Base-by-base conservation (phyloP, 352 stramenopile species). In the Phytophthora macrochlamydospora region DNA sequence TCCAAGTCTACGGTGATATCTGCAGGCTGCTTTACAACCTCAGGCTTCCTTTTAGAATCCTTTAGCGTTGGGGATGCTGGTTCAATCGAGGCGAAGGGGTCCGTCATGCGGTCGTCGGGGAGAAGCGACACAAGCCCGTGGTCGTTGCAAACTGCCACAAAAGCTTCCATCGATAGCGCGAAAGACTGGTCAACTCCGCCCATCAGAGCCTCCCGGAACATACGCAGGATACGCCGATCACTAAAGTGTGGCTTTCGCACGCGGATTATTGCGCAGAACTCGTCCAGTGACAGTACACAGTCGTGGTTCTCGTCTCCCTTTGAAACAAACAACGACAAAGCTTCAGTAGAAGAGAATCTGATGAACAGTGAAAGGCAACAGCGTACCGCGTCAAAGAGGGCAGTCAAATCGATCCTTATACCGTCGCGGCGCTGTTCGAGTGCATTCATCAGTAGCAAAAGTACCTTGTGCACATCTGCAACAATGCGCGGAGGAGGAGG, bases 141-240 rank as follows among this genome's bases (percentile, higher is more conserved):
- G 54, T 92, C 81, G 18, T 83, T 80, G 66, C 85, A 93, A 3
- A 92, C 83, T 37, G 79, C 55, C 31, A 92, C 75, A 24, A 93
- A 92, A 2, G 85, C 79, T 2, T 79, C 69, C 76, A 90, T 91
- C 4, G 85, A 92, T 24, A 93, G 67, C 13, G 81, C 81, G 50
- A 91, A 93, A 0, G 85, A 90, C 56, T 91, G 82, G n/a, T 89
- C 73, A 1, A 56, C 66, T 9, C 83, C 67, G 14, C 79, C 69
- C 76, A 89, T 90, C 12, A 93, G 54, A 35, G 85, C 79, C 45
- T 93, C 83, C 1, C 83, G 81, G 42, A 93, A 92, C 85, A 93
- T 93, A 2, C 83, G 85, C 44, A 93, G 60, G 44, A 93, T 75
- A 0, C 83, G 76, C 3, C 85, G 79, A 13, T 91, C 83, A 52